Evolutionary conservation across 2,329 filamentous ascomycete genomes (phyloP).

Genomic region (Alternaria sp.): DNA sequence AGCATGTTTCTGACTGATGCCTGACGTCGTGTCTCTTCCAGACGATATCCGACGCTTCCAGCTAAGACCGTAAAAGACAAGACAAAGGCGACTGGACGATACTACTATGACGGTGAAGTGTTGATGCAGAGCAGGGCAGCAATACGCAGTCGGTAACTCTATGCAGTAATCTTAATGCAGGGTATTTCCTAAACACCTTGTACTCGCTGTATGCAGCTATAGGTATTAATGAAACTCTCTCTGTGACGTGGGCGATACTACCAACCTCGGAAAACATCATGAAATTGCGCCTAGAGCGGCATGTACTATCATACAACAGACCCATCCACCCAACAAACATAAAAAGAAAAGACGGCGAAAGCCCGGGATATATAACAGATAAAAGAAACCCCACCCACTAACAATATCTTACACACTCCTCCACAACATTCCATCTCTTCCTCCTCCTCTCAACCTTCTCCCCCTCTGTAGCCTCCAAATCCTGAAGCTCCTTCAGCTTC

Average conservation of each 20-base stretch:
- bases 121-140: too few species aligned
- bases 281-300: background rate
- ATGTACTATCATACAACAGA: background rate
- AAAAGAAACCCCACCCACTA: background rate
- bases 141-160: too few species aligned
- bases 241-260: background rate
- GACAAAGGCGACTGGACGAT: too few species aligned
- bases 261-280: background rate
- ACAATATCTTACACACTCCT: conserved; percentile 5
- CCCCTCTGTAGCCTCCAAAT: background rate
- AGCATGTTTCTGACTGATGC: too few species aligned
- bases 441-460: background rate
- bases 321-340: background rate
- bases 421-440: background rate
- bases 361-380: background rate
- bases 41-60: too few species aligned
- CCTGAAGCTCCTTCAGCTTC: background rate
- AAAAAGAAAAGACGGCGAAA: background rate
- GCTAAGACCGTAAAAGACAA: too few species aligned
- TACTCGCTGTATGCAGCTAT: too few species aligned
- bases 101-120: too few species aligned
- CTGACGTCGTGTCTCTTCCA: too few species aligned
- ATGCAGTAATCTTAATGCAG: too few species aligned
- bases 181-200: too few species aligned
- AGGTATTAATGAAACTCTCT: too few species aligned